Evolutionary conservation across 768 basidiomycete species (phyloP).

Genomic region (Sporobolomyces roseus): DNA sequence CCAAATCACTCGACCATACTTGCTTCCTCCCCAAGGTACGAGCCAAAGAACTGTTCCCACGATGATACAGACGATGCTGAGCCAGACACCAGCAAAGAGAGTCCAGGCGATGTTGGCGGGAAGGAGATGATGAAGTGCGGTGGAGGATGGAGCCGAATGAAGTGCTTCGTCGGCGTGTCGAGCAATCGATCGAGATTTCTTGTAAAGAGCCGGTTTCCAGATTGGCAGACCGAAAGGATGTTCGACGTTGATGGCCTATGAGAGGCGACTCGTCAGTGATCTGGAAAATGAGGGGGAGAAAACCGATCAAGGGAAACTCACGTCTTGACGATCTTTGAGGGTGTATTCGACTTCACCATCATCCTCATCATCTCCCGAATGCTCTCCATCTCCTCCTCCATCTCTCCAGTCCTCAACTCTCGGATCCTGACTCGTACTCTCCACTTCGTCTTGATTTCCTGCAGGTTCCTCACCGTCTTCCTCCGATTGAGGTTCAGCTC

Average conservation of each 20-base stretch:
- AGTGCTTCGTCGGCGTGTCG: slow-evolving; percentile 92
- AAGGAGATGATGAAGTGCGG: slow-evolving; percentile 84
- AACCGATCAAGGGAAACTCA: background rate
- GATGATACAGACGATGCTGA: slow-evolving; percentile 66
- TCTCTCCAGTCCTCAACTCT: slow-evolving; percentile 29
- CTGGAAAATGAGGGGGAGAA: background rate
- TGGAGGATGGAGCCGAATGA: slow-evolving; percentile 84
- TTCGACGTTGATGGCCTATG: slow-evolving; percentile 82
- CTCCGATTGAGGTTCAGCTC: slow-evolving; percentile 5
- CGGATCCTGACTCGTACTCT: slow-evolving; percentile 10
- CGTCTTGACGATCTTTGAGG: slow-evolving; percentile 86
- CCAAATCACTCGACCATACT: slow-evolving; percentile 77
- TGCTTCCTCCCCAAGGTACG: slow-evolving; percentile 73
- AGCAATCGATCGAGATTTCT: slow-evolving; percentile 92
- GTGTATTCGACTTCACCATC: slow-evolving; percentile 53
- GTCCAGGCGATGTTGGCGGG: slow-evolving; percentile 95
- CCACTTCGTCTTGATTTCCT: slow-evolving; percentile 16
- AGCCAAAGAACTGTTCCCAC: slow-evolving; percentile 66
- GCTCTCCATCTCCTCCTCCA: slow-evolving; percentile 31
- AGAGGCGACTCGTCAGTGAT: background rate
- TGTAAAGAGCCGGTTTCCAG: slow-evolving; percentile 99
- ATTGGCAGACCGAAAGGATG: slow-evolving; percentile 98
- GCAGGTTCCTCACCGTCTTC: slow-evolving; percentile 16
- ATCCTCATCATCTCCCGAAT: slow-evolving; percentile 27
- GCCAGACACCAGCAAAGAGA: slow-evolving; percentile 87